Conservation (phyloP, 2,329 filamentous ascomycete genomes). For the Ophiocordyceps camponoti-saundersi region DNA sequence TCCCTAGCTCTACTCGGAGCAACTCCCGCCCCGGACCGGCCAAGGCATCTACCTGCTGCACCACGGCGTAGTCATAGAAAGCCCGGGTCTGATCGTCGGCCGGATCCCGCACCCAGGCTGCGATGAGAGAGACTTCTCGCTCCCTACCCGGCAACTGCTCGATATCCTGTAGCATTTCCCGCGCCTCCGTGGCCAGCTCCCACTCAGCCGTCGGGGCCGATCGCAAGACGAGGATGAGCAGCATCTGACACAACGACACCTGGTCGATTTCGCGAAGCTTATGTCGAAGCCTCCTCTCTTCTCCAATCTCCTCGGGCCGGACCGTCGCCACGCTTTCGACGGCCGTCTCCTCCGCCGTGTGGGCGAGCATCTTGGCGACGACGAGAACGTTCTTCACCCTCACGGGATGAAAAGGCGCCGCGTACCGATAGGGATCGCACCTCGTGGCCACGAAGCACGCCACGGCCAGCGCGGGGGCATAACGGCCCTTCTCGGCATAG, state of each 20-base stretch:
- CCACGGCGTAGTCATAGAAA: constrained; percentile 33
- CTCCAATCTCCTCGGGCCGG: constrained; percentile 6
- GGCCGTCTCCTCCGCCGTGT: constrained; percentile 24
- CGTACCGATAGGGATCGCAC: constrained; percentile 31
- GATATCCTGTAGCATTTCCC: constrained; percentile 30
- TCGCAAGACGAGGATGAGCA: constrained; percentile 29
- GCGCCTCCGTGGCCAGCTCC: constrained; percentile 25
- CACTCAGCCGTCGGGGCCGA: constrained; percentile 26
- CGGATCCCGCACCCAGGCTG: constrained; percentile 24
- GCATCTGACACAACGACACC: constrained; percentile 33
- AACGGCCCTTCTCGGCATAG: constrained; percentile 23
- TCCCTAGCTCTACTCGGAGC: constrained; percentile 10
- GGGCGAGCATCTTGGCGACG: constrained; percentile 33
- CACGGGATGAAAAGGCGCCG: constrained; percentile 30
- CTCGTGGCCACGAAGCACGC: constrained; percentile 28
- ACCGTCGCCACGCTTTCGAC: constrained; percentile 10
- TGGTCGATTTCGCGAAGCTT: constrained; percentile 29
- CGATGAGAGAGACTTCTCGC: constrained; percentile 24
- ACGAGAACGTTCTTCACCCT: constrained; percentile 33
- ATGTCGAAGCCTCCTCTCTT: constrained; percentile 10
- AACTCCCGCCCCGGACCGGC: constrained; percentile 24
- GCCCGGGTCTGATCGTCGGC: constrained; percentile 18
- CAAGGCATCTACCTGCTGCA: constrained; percentile 28
- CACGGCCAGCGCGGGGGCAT: constrained; percentile 25
- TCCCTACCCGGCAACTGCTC: constrained; percentile 26